Evolutionary conservation across 2,329 filamentous ascomycete genomes (phyloP), one percentile per base, ranked within the genome.

Genomic region (Diaporthe eres): DNA sequence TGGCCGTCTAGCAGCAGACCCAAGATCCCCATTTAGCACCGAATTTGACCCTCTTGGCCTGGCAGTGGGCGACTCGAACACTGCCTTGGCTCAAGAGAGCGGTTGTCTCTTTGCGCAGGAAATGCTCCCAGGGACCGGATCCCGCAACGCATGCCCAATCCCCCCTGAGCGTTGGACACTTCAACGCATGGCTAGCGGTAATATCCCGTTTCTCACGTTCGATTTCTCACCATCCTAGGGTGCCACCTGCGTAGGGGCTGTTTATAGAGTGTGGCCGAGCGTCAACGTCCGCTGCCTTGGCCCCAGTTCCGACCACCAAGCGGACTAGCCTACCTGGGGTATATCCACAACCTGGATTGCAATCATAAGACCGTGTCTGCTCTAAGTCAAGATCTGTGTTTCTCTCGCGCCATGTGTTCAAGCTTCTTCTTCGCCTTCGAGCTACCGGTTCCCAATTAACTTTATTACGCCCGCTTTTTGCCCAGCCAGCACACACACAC

Each of bases 401-500:
- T 63, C n/a, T 61, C 25, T 53, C 37, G 37, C 51, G 68, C 74
- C 71, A 75, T 39, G 22, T 58, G 49, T 53, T 53, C 74, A 71
- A 49, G 37, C 49, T 63, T 57, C 49, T 39, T 75, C 39, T 37
- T 47, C 67, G 47, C 39, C n/a, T 47, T 57, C n/a, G 12, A 74
- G n/a, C 22, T n/a, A n/a, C 15, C 58, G 31, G 9, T 53, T 25
- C 44, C 74, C 60, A 75, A 28, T 57, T 39, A 63, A 53, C 49
- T 51, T 61, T 31, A 57, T 37, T 49, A 19, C 19, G 31, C 28
- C 39, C 51, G 17, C 25, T 57, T 53, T 58, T 13, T 42, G 39
- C 34, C 60, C 58, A 28, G 28, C 57, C 31, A n/a, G 31, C 39
- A 28, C 37, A 63, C n/a, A 31, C 12, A 31, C 12, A 49, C 15